Evolutionary conservation across 1,284 basidiomycete species (phyloP), one percentile per base, ranked within the genome.

Genomic region (Leccinum pachyderme): DNA sequence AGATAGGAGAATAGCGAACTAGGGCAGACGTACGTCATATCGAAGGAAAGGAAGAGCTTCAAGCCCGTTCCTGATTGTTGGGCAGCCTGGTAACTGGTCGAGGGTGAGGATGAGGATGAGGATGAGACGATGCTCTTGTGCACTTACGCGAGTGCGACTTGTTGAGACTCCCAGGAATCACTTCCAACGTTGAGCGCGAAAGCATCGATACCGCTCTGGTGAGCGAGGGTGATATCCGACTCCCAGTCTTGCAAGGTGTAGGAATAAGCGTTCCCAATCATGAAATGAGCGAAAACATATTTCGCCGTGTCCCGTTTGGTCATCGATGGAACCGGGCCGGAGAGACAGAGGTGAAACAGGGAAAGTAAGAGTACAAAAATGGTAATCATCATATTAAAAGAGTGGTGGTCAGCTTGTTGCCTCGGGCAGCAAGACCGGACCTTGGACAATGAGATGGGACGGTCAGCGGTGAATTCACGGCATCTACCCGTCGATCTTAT

Each of bases 21-120:
- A 54, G 4, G 5, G 53, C 29, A 18, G 37, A 72, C 79, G 31
- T 57, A 86, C 78, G 83, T 79, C 87, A 93, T 90, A 69, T 93
- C 91, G 50, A 92, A 81, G 15, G 86, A 89, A 63, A 93, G 69
- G 74, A 91, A 92, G 51, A 93, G 73, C 69, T 89, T 89, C 77
- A 93, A 93, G 49, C 71, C 75, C 5, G 79, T 74, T 15, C 76
- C 79, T 13, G 79, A 80, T 51, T 79, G 71, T 24, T 71, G 65
- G 12, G 86, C 86, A 39, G 86, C 84, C 48, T 77, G 62, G 66
- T 80, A 86, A 13, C 68, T 69, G 49, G 32, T 31, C 22, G 32
- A 57, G 25, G 32, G 49, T 57, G 31, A 58, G 39, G 35, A 29
- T 35, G 31, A 53, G 47, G 33, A 41, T 35, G 31, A 53, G 47